phyloP scores from a whole-genome alignment of 2,329 filamentous ascomycete genomes.

The Beauveria scarabaeidicola region DNA sequence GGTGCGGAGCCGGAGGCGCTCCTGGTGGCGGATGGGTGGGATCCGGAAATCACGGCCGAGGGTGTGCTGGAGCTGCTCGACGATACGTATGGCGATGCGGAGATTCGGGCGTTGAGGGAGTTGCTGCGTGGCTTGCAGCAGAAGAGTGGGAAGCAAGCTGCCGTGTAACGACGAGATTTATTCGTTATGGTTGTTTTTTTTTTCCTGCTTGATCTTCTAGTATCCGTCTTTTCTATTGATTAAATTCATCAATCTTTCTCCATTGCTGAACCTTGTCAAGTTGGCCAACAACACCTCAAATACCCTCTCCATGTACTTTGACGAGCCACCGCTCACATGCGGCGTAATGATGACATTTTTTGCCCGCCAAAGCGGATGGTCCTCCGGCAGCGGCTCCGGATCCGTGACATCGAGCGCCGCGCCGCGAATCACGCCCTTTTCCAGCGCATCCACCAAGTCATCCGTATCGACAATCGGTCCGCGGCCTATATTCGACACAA shows the following conservation, averaged over 20 bases:
- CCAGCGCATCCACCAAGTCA: conserved; percentile 54
- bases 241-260: conserved; percentile 30
- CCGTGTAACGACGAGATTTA: neutral
- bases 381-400: conserved; percentile 63
- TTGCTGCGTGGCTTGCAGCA: conserved; percentile 10
- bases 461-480: conserved; percentile 42
- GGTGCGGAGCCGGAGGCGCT: conserved; percentile 20
- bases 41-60: conserved; percentile 20
- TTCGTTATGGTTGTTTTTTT: neutral
- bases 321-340: conserved; percentile 37
- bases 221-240: conserved; percentile 29
- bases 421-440: conserved; percentile 39
- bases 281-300: conserved; percentile 36
- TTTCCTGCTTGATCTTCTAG: conserved; percentile 1
- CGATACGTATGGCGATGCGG: conserved; percentile 17
- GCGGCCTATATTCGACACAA: conserved; percentile 63
- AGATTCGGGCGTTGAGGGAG: conserved; percentile 14
- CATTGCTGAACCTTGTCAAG: conserved; percentile 28
- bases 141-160: neutral
- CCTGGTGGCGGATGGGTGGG: conserved; percentile 21
- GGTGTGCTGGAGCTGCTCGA: conserved; percentile 23
- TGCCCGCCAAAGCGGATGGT: conserved; percentile 60
- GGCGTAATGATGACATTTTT: conserved; percentile 59
- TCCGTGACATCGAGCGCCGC: conserved; percentile 74
- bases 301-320: conserved; percentile 31